Conservation (phyloP, 2,329 filamentous ascomycete species). For the Fusarium oxysporum region DNA sequence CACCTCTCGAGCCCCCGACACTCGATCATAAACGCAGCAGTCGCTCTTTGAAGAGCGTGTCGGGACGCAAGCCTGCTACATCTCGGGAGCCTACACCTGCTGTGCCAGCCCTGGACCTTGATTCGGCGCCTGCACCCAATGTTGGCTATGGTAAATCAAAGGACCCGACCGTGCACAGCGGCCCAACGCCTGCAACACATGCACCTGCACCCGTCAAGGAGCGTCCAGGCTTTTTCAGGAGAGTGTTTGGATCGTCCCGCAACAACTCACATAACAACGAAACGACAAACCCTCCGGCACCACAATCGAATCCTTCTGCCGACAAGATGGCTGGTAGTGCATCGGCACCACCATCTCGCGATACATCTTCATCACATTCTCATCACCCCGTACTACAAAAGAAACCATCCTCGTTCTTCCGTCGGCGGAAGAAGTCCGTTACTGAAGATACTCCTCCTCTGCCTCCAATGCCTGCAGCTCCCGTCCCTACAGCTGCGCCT, state of each 20-base stretch:
- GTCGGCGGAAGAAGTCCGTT: constrained; percentile 90
- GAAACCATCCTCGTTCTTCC: constrained; percentile 94
- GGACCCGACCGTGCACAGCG: constrained; percentile 58
- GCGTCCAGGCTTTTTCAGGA: constrained; percentile 88
- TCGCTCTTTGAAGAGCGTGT: constrained; percentile 66
- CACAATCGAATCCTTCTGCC: constrained; percentile 39
- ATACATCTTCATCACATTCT: constrained; percentile 57
- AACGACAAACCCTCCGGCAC: constrained; percentile 35
- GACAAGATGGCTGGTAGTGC: constrained; percentile 62
- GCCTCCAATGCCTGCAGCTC: constrained; percentile 59
- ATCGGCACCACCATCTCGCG: constrained; percentile 63
- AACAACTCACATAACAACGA: constrained; percentile 52
- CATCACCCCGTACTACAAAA: constrained; percentile 75
- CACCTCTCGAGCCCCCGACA: constrained; percentile 53
- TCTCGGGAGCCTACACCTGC: constrained; percentile 46
- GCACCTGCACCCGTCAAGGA: constrained; percentile 67
- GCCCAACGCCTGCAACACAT: constrained; percentile 62
- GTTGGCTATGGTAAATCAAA: constrained; percentile 71
- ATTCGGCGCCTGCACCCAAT: constrained; percentile 68
- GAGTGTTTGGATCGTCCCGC: constrained; percentile 84
- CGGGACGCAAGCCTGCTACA: constrained; percentile 49
- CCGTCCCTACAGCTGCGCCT: constrained; percentile 53
- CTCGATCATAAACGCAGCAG: constrained; percentile 67
- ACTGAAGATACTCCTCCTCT: constrained; percentile 76
- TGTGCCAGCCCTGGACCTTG: constrained; percentile 54